Evolutionary conservation across 1,284 basidiomycete species (phyloP).

Genomic region (Puccinia triticina): DNA sequence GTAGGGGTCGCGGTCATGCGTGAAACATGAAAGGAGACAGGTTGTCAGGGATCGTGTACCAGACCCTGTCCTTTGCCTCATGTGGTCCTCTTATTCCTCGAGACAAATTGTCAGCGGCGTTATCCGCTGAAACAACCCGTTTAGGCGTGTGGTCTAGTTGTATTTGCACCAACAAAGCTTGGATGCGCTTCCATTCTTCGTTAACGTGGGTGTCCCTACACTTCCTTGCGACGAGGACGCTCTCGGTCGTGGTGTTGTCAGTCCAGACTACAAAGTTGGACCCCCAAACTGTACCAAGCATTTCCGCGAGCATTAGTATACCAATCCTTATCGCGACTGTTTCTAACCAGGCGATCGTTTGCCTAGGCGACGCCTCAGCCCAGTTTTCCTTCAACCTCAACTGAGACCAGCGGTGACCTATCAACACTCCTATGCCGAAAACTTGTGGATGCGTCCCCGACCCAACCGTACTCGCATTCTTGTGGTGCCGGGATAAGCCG

Average conservation of each 20-base stretch:
- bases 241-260: neutral
- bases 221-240: neutral
- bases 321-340: neutral
- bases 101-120: neutral
- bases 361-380: neutral
- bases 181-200: neutral
- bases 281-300: neutral
- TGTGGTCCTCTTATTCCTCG: neutral
- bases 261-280: neutral
- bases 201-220: neutral
- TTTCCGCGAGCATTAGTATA: neutral
- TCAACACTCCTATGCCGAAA: neutral
- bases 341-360: constrained; percentile 15
- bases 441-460: constrained; percentile 59
- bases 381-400: neutral
- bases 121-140: neutral
- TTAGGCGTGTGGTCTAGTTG: neutral
- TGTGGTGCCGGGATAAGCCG: too few species aligned
- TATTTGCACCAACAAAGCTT: neutral
- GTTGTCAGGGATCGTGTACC: neutral
- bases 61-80: neutral
- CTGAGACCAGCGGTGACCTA: neutral
- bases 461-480: too few species aligned
- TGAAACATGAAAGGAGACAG: too few species aligned
- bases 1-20: too few species aligned